Conservation (phyloP, 768 basidiomycete species). For the Macrolepiota albuminosa region DNA sequence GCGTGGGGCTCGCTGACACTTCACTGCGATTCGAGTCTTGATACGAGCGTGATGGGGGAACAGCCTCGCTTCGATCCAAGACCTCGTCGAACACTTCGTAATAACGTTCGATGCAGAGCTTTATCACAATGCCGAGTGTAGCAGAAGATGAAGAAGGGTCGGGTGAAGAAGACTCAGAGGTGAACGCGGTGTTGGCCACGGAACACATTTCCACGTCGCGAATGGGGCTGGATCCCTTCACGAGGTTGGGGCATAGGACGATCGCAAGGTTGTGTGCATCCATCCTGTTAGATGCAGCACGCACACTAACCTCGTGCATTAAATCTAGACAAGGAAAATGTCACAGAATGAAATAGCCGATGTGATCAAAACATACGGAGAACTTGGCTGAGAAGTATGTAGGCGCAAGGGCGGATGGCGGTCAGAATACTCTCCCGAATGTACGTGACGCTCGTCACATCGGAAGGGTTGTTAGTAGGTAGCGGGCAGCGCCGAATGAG, state of each 20-base stretch:
- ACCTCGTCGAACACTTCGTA: slow-evolving; percentile 85
- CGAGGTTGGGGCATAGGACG: slow-evolving; percentile 76
- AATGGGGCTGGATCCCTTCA: slow-evolving; percentile 61
- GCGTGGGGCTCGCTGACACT: slow-evolving; percentile 14
- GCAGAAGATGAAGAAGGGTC: slow-evolving; percentile 28
- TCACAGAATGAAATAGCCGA: slow-evolving; percentile 3
- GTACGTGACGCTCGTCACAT: slow-evolving; percentile 57
- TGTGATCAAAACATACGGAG: slow-evolving; percentile 40
- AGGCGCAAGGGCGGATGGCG: slow-evolving; percentile 62
- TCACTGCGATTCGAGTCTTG: slow-evolving; percentile 14
- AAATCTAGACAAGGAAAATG: slow-evolving; percentile 44
- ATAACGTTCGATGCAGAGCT: slow-evolving; percentile 76
- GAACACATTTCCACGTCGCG: slow-evolving; percentile 73
- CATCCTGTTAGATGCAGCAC: slow-evolving; percentile 68
- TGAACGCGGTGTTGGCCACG: slow-evolving; percentile 43
- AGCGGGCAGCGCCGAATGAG: slow-evolving; percentile 63
- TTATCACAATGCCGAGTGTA: slow-evolving; percentile 68
- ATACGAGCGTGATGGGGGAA: slow-evolving; percentile 25
- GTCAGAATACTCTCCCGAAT: slow-evolving; percentile 67
- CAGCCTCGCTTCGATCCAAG: slow-evolving; percentile 63
- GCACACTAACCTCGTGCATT: slow-evolving; percentile 73
- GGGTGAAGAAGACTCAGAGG: background rate
- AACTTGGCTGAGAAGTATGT: slow-evolving; percentile 68
- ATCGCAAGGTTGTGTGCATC: slow-evolving; percentile 79
- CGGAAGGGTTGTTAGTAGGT: slow-evolving; percentile 44